Evolutionary conservation across 495 filamentous ascomycete species (phyloP).

Genomic region (Pyrenopolyporus hunteri): DNA sequence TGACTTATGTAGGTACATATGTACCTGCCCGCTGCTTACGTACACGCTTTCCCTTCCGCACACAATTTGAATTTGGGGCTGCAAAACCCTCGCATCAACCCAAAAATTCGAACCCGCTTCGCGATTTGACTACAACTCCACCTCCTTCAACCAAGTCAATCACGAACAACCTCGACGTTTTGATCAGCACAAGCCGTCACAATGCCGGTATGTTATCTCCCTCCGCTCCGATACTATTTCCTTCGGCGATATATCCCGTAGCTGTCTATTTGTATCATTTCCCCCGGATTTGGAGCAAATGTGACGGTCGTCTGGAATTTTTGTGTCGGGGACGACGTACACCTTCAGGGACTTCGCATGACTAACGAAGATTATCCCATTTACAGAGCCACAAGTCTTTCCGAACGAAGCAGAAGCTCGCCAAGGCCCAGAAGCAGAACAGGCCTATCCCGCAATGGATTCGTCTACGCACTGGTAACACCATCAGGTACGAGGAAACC

Average conservation of each 20-base stretch:
- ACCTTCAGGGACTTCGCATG: background rate
- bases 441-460: conserved; percentile 99
- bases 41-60: background rate
- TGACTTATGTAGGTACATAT: no score
- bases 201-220: conserved; percentile 74
- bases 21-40: background rate
- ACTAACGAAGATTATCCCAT: conserved; percentile 25
- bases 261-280: background rate
- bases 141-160: conserved; percentile 44
- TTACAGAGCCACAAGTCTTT: conserved; percentile 96
- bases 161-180: conserved; percentile 49
- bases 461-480: conserved; percentile 95
- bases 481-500: conserved; percentile 78
- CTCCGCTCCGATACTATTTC: background rate
- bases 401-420: conserved; percentile 99
- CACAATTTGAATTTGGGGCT: conserved; percentile 51
- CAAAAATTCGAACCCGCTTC: conserved; percentile 36
- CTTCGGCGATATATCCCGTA: background rate
- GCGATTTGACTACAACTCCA: conserved; percentile 35
- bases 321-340: background rate
- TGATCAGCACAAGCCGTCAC: conserved; percentile 65
- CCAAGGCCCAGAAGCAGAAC: conserved; percentile 99
- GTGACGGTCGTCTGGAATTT: background rate
- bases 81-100: conserved; percentile 42
- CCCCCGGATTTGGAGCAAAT: background rate